phyloP scores from a whole-genome alignment of 331 rosid species.

The Acacia pycnantha region DNA sequence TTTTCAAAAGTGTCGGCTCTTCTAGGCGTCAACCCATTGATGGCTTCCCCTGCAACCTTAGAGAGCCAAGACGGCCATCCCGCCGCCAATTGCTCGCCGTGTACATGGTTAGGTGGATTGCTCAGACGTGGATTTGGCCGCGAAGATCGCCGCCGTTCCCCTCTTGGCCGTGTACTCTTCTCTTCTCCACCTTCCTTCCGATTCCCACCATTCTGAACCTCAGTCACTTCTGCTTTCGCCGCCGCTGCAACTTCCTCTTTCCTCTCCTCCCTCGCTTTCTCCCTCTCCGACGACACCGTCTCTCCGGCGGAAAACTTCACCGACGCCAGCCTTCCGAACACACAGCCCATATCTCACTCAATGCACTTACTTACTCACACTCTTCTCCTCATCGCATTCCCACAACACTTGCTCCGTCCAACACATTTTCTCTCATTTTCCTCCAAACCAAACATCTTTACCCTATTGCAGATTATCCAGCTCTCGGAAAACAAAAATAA shows the following conservation, averaged over 20 bases:
- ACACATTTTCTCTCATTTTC: constrained; percentile 47
- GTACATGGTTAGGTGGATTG: constrained; percentile 77
- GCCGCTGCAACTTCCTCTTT: constrained; percentile 44
- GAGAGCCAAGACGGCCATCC: constrained; percentile 99
- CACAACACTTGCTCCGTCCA: constrained; percentile 15
- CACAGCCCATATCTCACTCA: constrained; percentile 82
- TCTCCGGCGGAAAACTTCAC: constrained; percentile 27
- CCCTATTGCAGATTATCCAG: constrained; percentile 1
- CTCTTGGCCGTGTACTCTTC: constrained; percentile 44
- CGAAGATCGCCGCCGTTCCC: constrained; percentile 59
- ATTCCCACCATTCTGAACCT: constrained; percentile 44
- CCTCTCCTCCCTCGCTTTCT: constrained; percentile 31
- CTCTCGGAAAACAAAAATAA: neutral
- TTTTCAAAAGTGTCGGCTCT: constrained; percentile 92
- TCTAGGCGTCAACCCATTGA: constrained; percentile 89
- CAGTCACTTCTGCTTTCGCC: constrained; percentile 36
- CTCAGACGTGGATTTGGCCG: constrained; percentile 90
- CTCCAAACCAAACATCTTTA: constrained; percentile 32
- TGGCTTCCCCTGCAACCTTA: constrained; percentile 96
- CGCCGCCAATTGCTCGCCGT: constrained; percentile 98
- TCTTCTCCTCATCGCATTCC: constrained; percentile 23
- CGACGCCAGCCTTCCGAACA: constrained; percentile 65
- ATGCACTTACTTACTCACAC: constrained; percentile 40
- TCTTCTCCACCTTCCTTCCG: constrained; percentile 59
- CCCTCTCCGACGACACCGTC: constrained; percentile 20